A percentile compares a stretch with the other conserved stretches of the same genome.
phyloP scores from a whole-genome alignment of 1,139 yeast genomes.

The Lodderomyces jiufengensis region DNA sequence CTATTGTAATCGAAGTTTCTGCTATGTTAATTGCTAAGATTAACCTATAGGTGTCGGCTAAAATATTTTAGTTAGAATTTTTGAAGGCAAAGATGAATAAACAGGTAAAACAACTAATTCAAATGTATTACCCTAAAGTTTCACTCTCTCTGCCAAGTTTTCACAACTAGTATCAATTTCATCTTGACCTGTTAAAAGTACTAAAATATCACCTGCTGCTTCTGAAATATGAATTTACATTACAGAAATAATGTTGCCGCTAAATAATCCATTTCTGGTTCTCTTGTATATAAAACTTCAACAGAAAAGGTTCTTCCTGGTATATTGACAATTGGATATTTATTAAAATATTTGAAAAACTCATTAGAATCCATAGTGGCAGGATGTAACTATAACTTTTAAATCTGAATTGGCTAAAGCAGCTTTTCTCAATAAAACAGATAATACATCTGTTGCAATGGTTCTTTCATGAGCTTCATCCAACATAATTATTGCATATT shows the following conservation, averaged over 20 bases:
- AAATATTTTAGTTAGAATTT: constrained; percentile 67
- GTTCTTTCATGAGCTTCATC: constrained; percentile 98
- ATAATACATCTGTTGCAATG: constrained; percentile 86
- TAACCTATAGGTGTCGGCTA: constrained; percentile 69
- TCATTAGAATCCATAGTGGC: constrained; percentile 87
- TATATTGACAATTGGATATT: constrained; percentile 77
- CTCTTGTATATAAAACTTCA: constrained; percentile 68
- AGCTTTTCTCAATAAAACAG: constrained; percentile 79
- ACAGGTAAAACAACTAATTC: constrained; percentile 84
- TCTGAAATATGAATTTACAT: constrained; percentile 79
- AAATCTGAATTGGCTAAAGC: constrained; percentile 66
- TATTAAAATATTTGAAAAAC: constrained; percentile 72
- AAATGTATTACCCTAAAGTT: constrained; percentile 60
- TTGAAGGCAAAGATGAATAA: constrained; percentile 74
- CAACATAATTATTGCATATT: constrained; percentile 79
- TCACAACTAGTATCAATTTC: constrained; percentile 92
- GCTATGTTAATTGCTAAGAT: constrained; percentile 80
- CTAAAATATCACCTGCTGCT: constrained; percentile 67
- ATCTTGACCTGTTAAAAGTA: constrained; percentile 86
- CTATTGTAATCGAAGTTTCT: constrained; percentile 78
- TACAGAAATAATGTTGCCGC: constrained; percentile 75
- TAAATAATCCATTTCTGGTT: constrained; percentile 83
- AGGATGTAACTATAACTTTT: constrained; percentile 79
- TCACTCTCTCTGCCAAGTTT: constrained; percentile 61
- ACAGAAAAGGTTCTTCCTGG: constrained; percentile 94